phyloP scores from a whole-genome alignment of 106 monocot genomes.

The Triglochin maritima region DNA sequence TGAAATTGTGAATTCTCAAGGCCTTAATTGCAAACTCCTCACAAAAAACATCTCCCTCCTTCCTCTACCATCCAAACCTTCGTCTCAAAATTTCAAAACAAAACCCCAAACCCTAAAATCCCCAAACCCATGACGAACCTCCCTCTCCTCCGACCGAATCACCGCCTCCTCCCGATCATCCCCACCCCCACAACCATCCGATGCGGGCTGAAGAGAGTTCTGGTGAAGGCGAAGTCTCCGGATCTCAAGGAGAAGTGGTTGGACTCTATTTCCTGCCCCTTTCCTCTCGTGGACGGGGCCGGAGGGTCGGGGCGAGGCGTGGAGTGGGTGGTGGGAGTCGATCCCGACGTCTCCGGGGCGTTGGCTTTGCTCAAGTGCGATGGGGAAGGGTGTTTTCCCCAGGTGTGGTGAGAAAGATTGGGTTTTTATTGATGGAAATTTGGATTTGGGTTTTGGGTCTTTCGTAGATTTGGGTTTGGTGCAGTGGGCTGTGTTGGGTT shows the following conservation, averaged over 20 bases:
- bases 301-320: slow-evolving; percentile 2
- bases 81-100: no score
- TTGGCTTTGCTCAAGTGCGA: slow-evolving; percentile 43
- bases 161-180: neutral
- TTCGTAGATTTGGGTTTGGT: no score
- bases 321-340: slow-evolving; percentile 60
- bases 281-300: slow-evolving; percentile 1
- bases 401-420: slow-evolving; percentile 14
- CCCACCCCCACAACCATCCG: no score
- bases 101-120: no score
- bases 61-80: no score
- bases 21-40: no score
- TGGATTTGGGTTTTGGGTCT: no score
- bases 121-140: neutral
- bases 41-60: no score
- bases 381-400: slow-evolving; percentile 20
- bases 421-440: neutral
- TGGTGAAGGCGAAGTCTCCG: neutral
- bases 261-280: slow-evolving; percentile 50
- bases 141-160: neutral
- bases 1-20: no score
- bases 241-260: slow-evolving; percentile 54
- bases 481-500: no score
- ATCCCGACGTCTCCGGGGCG: slow-evolving; percentile 74
- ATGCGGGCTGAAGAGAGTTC: neutral